A percentile compares a stretch with the other conserved stretches of the same genome.
These are phyloP conservation scores for Candida nonsorbophila DNA, from an alignment of 805 yeast species.

Conservation along the genomic window DNA sequence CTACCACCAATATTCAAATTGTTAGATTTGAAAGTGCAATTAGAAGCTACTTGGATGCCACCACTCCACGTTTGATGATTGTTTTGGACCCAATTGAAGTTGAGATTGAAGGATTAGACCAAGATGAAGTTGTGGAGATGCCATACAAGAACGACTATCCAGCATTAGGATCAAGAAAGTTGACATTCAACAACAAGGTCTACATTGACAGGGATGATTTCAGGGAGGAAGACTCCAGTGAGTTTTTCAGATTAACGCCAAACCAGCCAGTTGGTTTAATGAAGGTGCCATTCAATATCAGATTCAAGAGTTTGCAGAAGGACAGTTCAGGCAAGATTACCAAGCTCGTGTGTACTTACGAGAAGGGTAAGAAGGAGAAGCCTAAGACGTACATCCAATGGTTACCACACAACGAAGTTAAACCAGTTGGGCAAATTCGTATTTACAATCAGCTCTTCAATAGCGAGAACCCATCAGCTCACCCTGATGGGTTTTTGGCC, in stretches of 20 bases:
- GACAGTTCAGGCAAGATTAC: slow-evolving; percentile 52
- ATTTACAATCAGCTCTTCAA: slow-evolving; percentile 83
- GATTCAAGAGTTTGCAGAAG: slow-evolving; percentile 63
- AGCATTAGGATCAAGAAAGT: slow-evolving; percentile 55
- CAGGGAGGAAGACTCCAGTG: slow-evolving; percentile 55
- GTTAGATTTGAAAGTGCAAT: slow-evolving; percentile 86
- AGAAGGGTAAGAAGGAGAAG: slow-evolving; percentile 60
- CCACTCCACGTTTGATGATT: slow-evolving; percentile 94
- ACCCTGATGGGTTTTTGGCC: slow-evolving; percentile 82
- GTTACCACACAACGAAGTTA: slow-evolving; percentile 69
- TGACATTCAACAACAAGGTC: slow-evolving; percentile 71
- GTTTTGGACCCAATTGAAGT: slow-evolving; percentile 82
- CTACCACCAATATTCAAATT: slow-evolving; percentile 86
- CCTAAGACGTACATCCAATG: slow-evolving; percentile 98
- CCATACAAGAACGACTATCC: slow-evolving; percentile 82
- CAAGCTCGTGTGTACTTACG: slow-evolving; percentile 75
- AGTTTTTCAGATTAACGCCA: slow-evolving; percentile 90
- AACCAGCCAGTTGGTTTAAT: slow-evolving; percentile 92
- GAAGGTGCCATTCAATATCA: slow-evolving; percentile 80
- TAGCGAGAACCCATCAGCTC: slow-evolving; percentile 83
- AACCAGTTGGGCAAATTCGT: slow-evolving; percentile 68
- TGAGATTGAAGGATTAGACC: slow-evolving; percentile 70
- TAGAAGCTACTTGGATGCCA: slow-evolving; percentile 79
- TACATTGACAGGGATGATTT: slow-evolving; percentile 89
- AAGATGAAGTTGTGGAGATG: slow-evolving; percentile 65